Conservation (phyloP, 768 basidiomycete species). For the Lentinus brumalis region DNA sequence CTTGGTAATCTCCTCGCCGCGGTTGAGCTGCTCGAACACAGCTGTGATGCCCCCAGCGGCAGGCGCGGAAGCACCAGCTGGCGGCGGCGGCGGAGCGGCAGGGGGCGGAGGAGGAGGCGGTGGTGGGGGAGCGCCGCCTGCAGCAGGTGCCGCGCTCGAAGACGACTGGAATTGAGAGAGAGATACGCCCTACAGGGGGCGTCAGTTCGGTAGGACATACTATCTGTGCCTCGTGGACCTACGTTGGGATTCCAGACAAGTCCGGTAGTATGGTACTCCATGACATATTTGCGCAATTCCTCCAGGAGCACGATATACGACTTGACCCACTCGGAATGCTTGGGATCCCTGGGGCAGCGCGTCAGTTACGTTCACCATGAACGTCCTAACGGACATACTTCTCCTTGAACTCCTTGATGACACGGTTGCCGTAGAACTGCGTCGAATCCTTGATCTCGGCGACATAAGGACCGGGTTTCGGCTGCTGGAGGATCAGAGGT, state of each 20-base stretch:
- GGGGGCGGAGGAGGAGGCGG: constrained; percentile 44
- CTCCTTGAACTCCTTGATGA: constrained; percentile 92
- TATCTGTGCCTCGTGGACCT: constrained; percentile 16
- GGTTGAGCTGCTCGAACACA: constrained; percentile 89
- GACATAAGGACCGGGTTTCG: constrained; percentile 82
- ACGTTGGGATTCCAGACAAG: constrained; percentile 88
- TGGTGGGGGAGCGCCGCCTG: constrained; percentile 50
- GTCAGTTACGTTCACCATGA: not conserved
- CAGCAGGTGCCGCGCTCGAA: constrained; percentile 34
- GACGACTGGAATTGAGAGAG: constrained; percentile 54
- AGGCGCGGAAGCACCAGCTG: constrained; percentile 32
- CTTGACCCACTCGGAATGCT: constrained; percentile 88
- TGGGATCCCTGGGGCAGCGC: constrained; percentile 63
- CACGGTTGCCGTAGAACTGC: constrained; percentile 85
- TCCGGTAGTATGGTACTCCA: constrained; percentile 85
- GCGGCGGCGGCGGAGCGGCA: constrained; percentile 17
- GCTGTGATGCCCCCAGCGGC: constrained; percentile 62
- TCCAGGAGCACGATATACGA: constrained; percentile 72
- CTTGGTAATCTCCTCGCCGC: constrained; percentile 88
- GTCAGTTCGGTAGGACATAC: not conserved
- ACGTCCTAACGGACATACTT: constrained; percentile 51
- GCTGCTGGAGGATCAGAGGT: constrained; percentile 42
- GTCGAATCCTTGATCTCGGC: constrained; percentile 83
- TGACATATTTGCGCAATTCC: constrained; percentile 77
- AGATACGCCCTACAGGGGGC: constrained; percentile 50